Conservation (phyloP, 352 stramenopile species). For the Phytopythium chamaehyphon region DNA sequence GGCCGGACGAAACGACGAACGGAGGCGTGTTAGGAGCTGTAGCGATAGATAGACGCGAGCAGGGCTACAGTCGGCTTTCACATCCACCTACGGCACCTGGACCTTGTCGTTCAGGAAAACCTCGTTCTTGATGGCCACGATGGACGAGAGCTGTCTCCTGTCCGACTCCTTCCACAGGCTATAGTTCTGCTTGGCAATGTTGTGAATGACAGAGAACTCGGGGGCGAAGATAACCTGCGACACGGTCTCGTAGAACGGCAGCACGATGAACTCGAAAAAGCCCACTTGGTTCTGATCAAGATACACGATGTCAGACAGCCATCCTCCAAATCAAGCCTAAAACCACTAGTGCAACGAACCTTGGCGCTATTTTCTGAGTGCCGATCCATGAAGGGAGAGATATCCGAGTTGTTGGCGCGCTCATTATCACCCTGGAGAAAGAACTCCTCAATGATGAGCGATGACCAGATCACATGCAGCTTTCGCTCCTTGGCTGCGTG, state of each 20-base stretch:
- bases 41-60: background rate
- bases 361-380: slow-evolving; percentile 85
- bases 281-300: slow-evolving; percentile 71
- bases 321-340: background rate
- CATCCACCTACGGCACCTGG: slow-evolving; percentile 27
- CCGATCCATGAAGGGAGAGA: slow-evolving; percentile 92
- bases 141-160: slow-evolving; percentile 72
- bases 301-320: slow-evolving; percentile 1
- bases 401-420: slow-evolving; percentile 77
- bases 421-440: slow-evolving; percentile 95
- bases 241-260: slow-evolving; percentile 79
- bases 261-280: slow-evolving; percentile 84
- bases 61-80: background rate
- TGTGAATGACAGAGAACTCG: slow-evolving; percentile 67
- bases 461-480: slow-evolving; percentile 89
- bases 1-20: background rate
- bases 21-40: background rate
- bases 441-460: slow-evolving; percentile 93
- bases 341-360: slow-evolving; percentile 19
- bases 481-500: slow-evolving; percentile 86
- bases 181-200: slow-evolving; percentile 82
- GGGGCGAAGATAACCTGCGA: slow-evolving; percentile 72
- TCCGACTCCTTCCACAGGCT: slow-evolving; percentile 83
- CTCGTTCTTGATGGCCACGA: slow-evolving; percentile 75
- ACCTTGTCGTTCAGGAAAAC: slow-evolving; percentile 72